A percentile compares a stretch with the other conserved stretches of the same genome.
These are phyloP conservation scores for Blastobotrys muscicola DNA, from an alignment of 805 yeast species.

Conservation along the genomic window DNA sequence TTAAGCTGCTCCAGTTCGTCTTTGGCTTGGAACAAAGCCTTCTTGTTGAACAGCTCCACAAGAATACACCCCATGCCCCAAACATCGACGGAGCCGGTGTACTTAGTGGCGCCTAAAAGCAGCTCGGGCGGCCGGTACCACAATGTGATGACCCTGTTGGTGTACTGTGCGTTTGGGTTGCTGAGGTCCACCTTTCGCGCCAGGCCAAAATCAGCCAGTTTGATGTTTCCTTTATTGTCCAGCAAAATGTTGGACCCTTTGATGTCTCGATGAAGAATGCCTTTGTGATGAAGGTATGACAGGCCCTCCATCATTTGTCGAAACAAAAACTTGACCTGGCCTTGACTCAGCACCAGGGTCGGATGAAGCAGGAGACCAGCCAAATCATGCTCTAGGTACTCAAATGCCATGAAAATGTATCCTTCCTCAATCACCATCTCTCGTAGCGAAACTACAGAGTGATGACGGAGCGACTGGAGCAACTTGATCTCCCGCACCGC, in stretches of 20 bases:
- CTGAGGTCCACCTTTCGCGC: slow-evolving; percentile 41
- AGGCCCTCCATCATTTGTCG: slow-evolving; percentile 69
- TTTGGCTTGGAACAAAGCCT: slow-evolving; percentile 75
- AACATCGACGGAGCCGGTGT: slow-evolving; percentile 84
- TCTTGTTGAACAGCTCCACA: slow-evolving; percentile 65
- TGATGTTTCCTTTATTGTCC: slow-evolving; percentile 62
- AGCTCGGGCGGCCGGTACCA: slow-evolving; percentile 98
- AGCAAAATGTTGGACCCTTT: slow-evolving; percentile 88
- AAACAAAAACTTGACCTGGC: slow-evolving; percentile 73
- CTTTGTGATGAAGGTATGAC: slow-evolving; percentile 59
- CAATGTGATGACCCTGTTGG: slow-evolving; percentile 88
- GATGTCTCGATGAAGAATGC: slow-evolving; percentile 76
- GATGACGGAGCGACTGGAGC: slow-evolving; percentile 73
- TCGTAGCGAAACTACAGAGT: slow-evolving; percentile 65
- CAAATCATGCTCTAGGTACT: slow-evolving; percentile 87
- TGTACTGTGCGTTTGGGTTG: slow-evolving; percentile 58
- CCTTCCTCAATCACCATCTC: slow-evolving; percentile 82
- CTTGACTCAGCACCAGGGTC: slow-evolving; percentile 47
- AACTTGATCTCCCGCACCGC: slow-evolving; percentile 86
- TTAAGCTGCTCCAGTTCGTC: slow-evolving; percentile 81
- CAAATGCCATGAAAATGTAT: slow-evolving; percentile 81
- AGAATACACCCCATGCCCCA: slow-evolving; percentile 96
- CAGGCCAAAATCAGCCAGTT: slow-evolving; percentile 92
- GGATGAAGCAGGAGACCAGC: slow-evolving; percentile 81
- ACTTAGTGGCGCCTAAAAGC: slow-evolving; percentile 79